These are phyloP conservation scores for Arthrobotrys sphaeroides DNA, from an alignment of 2,329 filamentous ascomycete species.

Conservation along the genomic window DNA sequence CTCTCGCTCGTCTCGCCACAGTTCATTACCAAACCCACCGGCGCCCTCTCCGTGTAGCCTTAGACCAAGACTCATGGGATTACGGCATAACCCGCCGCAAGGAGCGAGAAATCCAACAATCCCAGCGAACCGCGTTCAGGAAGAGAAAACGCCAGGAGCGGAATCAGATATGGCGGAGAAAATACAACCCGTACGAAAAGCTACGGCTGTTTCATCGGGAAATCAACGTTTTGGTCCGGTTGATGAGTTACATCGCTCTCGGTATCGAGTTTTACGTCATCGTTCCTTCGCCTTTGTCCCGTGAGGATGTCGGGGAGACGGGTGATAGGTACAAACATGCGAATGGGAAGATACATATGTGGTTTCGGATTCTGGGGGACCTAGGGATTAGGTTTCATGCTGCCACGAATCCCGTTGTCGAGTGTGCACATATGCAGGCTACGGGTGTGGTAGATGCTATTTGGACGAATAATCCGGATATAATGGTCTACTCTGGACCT, in stretches of 20 bases:
- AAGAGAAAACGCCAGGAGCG: not conserved
- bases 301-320: not conserved
- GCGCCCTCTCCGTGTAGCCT: conserved; percentile 3
- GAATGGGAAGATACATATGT: conserved; percentile 17
- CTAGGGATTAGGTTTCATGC: conserved; percentile 26
- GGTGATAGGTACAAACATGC: conserved; percentile 11
- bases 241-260: conserved; percentile 1
- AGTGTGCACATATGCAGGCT: conserved; percentile 6
- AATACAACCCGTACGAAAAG: not conserved
- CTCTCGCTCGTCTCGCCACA: conserved; percentile 11
- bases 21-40: not conserved
- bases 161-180: not conserved
- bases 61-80: conserved; percentile 35
- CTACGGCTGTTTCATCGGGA: conserved; percentile 10
- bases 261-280: conserved; percentile 31
- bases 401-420: not conserved
- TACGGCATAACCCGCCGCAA: conserved; percentile 7
- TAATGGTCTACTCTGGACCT: conserved; percentile 6
- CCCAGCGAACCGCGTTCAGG: not conserved
- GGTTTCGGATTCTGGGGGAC: conserved; percentile 13
- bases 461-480: conserved; percentile 8
- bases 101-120: not conserved
- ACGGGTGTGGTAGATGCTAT: conserved; percentile 18
- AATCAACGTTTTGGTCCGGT: not conserved
- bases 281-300: not conserved